Evolutionary conservation across 2,329 filamentous ascomycete species (phyloP).

Genomic region (Aspergillus sp.): DNA sequence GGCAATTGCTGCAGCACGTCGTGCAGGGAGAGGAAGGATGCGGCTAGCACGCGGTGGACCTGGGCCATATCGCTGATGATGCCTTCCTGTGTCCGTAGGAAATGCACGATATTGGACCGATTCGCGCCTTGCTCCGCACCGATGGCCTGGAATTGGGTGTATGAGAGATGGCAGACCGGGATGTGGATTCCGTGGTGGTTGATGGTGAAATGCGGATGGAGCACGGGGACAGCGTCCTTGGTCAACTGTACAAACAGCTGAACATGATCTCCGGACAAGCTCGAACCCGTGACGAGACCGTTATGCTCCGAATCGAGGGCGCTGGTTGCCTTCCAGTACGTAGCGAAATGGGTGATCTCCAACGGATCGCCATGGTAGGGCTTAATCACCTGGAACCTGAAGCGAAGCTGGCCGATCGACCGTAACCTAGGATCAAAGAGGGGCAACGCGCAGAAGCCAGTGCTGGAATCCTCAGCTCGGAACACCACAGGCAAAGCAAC

Average conservation of each 20-base stretch:
- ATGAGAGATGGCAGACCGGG: conserved; percentile 69
- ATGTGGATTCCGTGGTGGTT: conserved; percentile 68
- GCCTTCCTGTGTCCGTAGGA: conserved; percentile 23
- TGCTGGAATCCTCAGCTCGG: conserved; percentile 63
- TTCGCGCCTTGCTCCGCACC: conserved; percentile 31
- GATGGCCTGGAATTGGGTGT: conserved; percentile 46
- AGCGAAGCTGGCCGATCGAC: conserved; percentile 87
- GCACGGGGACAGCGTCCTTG: conserved; percentile 72
- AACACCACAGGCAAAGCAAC: conserved; percentile 86
- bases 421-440: conserved; percentile 86
- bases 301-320: conserved; percentile 78
- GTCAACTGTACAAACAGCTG: conserved; percentile 88
- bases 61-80: conserved; percentile 44
- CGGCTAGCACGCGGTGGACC: conserved; percentile 63
- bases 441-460: conserved; percentile 73
- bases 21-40: conserved; percentile 68
- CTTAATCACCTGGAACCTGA: conserved; percentile 93
- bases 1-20: conserved; percentile 71
- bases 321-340: conserved; percentile 98
- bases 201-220: conserved; percentile 80
- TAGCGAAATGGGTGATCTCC: conserved; percentile 96
- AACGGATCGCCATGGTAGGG: conserved; percentile 86
- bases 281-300: conserved; percentile 87
- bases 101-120: conserved; percentile 19
- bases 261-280: conserved; percentile 90